Evolutionary conservation across 2,329 filamentous ascomycete species (phyloP), one percentile per base, ranked within the genome.

Genomic region (Apiospora phragmitis): DNA sequence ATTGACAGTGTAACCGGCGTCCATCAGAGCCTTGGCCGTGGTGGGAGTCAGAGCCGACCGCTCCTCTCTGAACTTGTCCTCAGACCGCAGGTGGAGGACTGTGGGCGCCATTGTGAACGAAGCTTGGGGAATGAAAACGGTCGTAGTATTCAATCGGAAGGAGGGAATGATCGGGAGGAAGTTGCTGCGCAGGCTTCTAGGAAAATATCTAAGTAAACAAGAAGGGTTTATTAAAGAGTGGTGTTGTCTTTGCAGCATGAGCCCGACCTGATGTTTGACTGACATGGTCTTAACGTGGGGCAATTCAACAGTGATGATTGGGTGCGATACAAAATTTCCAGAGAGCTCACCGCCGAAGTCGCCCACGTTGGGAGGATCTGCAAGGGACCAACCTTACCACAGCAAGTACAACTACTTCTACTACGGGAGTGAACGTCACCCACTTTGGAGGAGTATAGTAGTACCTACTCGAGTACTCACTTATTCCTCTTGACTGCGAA

Each of bases 1-100:
- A 67, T 88, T 87, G 75, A 94, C 86, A 32, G 85, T 85, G 80
- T 93, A 94, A 72, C 92, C 92, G 51, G 90, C 91, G 73, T 92
- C 87, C 69, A 93, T 83, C 69, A 94, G 87, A 68, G 85, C 85
- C 81, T 90, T 89, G 74, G 87, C 83, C 6, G 81, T 82, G 35
- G 77, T 75, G 35, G 81, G 81, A 14, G 82, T 78, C 68, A 80
- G 73, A 74, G 85, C 83, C 71, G 86, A 87, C 71, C 87, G 85
- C 77, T 86, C 86, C 81, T 89, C 87, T 71, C 86, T 83, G 71
- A 85, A 85, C 86, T 89, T 90, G 76, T 86, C 87, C 81, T 90
- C 88, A 72, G 88, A 85, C 72, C 88, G 86, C 72, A 89, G 83
- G 78, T 87, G 89, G 75, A 89, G 82, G 71, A 81, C 74, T 67